Base-by-base conservation (phyloP, 805 yeast species). In the Sporopachydermia lactativora region DNA sequence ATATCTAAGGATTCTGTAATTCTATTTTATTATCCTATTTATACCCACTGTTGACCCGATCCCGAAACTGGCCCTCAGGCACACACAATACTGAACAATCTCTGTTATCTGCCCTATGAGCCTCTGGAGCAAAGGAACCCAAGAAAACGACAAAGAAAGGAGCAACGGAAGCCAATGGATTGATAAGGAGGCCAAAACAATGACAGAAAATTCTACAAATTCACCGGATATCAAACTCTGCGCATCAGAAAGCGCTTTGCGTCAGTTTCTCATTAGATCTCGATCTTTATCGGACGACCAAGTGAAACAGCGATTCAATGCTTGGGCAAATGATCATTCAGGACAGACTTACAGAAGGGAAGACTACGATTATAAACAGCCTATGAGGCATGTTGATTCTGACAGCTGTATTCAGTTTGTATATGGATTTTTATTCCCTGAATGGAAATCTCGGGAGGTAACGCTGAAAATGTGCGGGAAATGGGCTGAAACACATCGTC, bases 321-420 rank as follows among this genome's bases (percentile, higher is more conserved):
- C 13, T 24, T 24, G 8, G n/a, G 13, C n/a, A n/a, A 24, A 24
- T 8, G 31, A 24, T 24, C 31, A 24, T n/a, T 24, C 31, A 24
- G 13, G n/a, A 24, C 8, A 8, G 8, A n/a, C 31, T 8, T 24
- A 24, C n/a, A 24, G n/a, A n/a, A 24, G 31, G n/a, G 31, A 24
- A 24, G 31, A 24, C 31, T 24, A 24, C n/a, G 31, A 24, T 24
- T 24, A 24, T 24, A 24, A 24, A 24, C 31, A n/a, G n/a, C 31
- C 31, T 8, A 8, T n/a, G n/a, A 24, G 8, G n/a, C 8, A 24
- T n/a, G n/a, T 24, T 24, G 31, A 24, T 24, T 8, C 8, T 24
- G 31, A 24, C 13, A 8, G n/a, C 8, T 24, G 31, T 24, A 8
- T 8, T 8, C 8, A n/a, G n/a, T 24, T 24, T 24, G 31, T 24